Evolutionary conservation across 305 asterid genomes (phyloP).

Genomic region (Fraxinus baroniana): DNA sequence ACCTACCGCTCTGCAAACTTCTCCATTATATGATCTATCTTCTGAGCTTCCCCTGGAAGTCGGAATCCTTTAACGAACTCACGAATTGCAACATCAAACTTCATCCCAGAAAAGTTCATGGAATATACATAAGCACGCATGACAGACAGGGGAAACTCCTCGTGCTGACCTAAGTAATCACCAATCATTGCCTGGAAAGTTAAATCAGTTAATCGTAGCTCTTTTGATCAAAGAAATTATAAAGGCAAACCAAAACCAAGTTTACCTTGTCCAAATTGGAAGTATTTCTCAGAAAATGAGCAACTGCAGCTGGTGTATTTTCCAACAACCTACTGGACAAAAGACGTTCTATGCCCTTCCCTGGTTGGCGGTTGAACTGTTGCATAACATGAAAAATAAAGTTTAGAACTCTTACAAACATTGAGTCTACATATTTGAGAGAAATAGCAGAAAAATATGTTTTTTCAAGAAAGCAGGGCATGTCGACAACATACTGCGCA

Average conservation of each 20-base stretch:
- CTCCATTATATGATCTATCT: conserved; percentile 99
- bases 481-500: conserved; percentile 19
- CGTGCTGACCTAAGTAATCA: conserved; percentile 94
- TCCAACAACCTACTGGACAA: conserved; percentile 82
- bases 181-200: conserved; percentile 80
- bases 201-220: conserved; percentile 28
- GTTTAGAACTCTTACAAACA: conserved; percentile 26
- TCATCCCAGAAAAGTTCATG: conserved; percentile 86
- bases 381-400: conserved; percentile 26
- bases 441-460: conserved; percentile 13
- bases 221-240: conserved; percentile 19
- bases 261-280: conserved; percentile 87
- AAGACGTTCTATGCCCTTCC: conserved; percentile 69
- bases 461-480: conserved; percentile 19
- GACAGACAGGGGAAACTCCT: conserved; percentile 97
- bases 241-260: conserved; percentile 20
- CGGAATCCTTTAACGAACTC: conserved; percentile 92
- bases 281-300: conserved; percentile 80
- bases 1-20: conserved; percentile 97
- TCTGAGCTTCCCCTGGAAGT: conserved; percentile 99
- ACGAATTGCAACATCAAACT: conserved; percentile 87
- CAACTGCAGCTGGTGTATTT: conserved; percentile 78
- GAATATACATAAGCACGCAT: conserved; percentile 98
- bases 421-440: conserved; percentile 16
- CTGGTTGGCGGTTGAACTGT: conserved; percentile 90